A percentile compares a stretch with the other conserved stretches of the same genome.
Evolutionary conservation across 345 rosid species (phyloP).

Genomic region (Salix udensis): DNA sequence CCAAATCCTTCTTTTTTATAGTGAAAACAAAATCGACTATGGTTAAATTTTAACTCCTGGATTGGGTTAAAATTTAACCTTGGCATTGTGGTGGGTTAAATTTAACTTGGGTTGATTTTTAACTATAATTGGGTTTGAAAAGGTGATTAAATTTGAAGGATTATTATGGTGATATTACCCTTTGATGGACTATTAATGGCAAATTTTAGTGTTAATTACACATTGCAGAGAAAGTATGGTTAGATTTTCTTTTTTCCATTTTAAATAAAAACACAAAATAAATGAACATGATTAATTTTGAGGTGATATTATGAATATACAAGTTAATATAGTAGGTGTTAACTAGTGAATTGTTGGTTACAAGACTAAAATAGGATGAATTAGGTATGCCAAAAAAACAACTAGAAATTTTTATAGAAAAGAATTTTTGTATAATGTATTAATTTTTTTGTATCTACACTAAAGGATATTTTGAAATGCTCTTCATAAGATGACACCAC

Average conservation of each 20-base stretch:
- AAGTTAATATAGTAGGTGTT: neutral
- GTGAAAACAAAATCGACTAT: neutral
- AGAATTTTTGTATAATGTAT: too few relatives aligned
- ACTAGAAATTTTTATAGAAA: too few relatives aligned
- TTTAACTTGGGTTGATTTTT: neutral
- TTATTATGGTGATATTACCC: neutral
- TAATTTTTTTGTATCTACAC: too few relatives aligned
- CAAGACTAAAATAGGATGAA: too few relatives aligned
- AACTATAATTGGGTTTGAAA: neutral
- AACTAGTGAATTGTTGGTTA: neutral
- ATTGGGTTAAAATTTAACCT: neutral
- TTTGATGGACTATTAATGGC: too few relatives aligned
- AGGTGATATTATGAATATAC: neutral
- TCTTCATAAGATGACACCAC: neutral
- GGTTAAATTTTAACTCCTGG: slow-evolving; percentile 7
- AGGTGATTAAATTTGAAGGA: neutral
- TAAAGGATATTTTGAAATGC: neutral
- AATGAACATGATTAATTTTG: neutral
- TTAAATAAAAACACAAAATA: neutral
- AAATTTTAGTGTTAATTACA: neutral
- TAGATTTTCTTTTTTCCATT: neutral
- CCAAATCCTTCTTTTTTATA: neutral
- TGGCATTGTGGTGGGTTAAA: neutral
- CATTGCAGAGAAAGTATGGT: neutral
- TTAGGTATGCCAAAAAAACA: too few relatives aligned